Evolutionary conservation across 2,329 filamentous ascomycete genomes (phyloP), one percentile per base, ranked within the genome.

Genomic region (Thelonectria rubi): DNA sequence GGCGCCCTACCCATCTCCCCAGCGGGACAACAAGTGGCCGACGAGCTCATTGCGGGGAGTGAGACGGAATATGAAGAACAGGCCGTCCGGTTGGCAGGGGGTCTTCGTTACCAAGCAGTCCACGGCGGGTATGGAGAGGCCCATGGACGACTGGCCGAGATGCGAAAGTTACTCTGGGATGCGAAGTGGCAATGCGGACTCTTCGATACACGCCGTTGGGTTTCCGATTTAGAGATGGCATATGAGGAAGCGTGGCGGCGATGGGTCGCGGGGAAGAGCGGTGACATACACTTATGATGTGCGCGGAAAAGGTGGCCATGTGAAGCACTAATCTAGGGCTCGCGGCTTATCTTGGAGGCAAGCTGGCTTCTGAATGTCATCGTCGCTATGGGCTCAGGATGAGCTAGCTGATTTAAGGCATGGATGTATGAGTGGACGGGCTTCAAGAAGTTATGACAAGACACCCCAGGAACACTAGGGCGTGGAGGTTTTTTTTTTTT

Each of bases 151-250:
- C 79, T 99, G 55, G 86, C 88, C 52, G 89, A 96, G 60, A 81
- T 99, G 61, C 87, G 95, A 64, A 90, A 87, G 73, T 81, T 97
- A 71, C 79, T 99, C 11, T 98, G 94, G 80, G 85, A 92, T 64
- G 89, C 87, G 71, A 89, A 94, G 69, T 97, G 93, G 91, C 87
- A 82, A 26, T 97, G 93, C 76, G 91, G 91, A 14, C 82, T 99
- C 45, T 99, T 99, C 75, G 88, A 99, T 77, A 99, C 95, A 6
- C 86, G 83, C 69, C 86, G 95, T 69, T 99, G 95, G 95, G 94
- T 98, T 24, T 80, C 83, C 48, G 94, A 98, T 77, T 79, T 99
- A 18, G 95, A 99, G 79, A 84, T 86, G 63, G 94, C 93, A 12
- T 99, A 97, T 75, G 89, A 91, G 66, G 87, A 91, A 74, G 93